Evolutionary conservation across 495 filamentous ascomycete genomes (phyloP).

Genomic region (Penicillium coffeae): DNA sequence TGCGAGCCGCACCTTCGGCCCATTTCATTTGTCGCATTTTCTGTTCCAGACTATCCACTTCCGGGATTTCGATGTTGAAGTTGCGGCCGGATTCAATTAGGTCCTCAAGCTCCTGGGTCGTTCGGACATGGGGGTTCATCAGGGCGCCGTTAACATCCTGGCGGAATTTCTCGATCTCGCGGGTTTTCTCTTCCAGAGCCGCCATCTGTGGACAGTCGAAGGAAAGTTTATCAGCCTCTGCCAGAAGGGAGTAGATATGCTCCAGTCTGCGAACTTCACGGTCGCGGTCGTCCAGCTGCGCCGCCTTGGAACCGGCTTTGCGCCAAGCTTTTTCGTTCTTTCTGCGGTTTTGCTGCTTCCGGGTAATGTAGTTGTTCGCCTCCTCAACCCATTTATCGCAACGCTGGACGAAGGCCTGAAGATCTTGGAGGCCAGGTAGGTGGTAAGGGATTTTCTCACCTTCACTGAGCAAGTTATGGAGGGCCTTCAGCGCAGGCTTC

Average conservation of each 20-base stretch:
- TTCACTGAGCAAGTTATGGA: slow-evolving; percentile 82
- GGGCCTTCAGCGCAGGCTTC: slow-evolving; percentile 77
- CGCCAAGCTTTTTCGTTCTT: slow-evolving; percentile 96
- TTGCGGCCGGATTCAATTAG: slow-evolving; percentile 80
- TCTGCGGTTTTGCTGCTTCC: slow-evolving; percentile 96
- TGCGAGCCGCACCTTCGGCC: slow-evolving; percentile 71
- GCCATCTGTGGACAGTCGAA: slow-evolving; percentile 95
- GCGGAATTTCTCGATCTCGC: slow-evolving; percentile 85
- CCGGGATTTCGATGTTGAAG: slow-evolving; percentile 93
- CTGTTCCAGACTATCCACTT: slow-evolving; percentile 78
- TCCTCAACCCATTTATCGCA: slow-evolving; percentile 99
- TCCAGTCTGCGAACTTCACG: slow-evolving; percentile 86
- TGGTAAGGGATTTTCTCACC: slow-evolving; percentile 97
- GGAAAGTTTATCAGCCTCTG: slow-evolving; percentile 78
- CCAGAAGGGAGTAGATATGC: slow-evolving; percentile 80
- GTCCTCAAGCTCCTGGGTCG: slow-evolving; percentile 77
- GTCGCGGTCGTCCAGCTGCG: slow-evolving; percentile 85
- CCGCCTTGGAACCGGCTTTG: slow-evolving; percentile 66
- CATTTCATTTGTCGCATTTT: slow-evolving; percentile 83
- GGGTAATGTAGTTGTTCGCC: slow-evolving; percentile 92
- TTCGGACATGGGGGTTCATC: slow-evolving; percentile 52
- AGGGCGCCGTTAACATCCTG: slow-evolving; percentile 68
- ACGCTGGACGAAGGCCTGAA: slow-evolving; percentile 86
- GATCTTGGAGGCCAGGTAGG: slow-evolving; percentile 73
- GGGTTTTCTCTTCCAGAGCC: slow-evolving; percentile 79